These are phyloP conservation scores for Xylariaceae sp. DNA, from an alignment of 2,329 filamentous ascomycete species.

Conservation along the genomic window DNA sequence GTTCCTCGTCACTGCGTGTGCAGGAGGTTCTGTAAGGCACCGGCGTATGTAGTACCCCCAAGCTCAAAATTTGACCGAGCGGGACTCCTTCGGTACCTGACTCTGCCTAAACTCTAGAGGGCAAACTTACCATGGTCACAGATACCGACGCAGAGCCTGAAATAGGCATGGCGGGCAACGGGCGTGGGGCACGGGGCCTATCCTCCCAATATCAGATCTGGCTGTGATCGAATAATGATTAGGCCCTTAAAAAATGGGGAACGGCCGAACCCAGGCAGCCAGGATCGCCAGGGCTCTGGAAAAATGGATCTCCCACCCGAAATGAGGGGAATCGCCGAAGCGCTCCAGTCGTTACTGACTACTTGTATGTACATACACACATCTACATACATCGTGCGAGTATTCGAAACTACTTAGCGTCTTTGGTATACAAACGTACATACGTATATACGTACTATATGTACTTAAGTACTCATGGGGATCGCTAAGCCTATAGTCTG, in stretches of 20 bases:
- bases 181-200: constrained; percentile 19
- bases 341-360: constrained; percentile 4
- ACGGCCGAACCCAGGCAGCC: constrained; percentile 20
- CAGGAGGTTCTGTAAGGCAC: constrained; percentile 7
- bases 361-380: no score
- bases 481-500: no score
- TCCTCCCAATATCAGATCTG: constrained; percentile 26
- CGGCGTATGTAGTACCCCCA: constrained; percentile 3
- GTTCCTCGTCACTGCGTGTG: no score
- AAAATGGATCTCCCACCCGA: constrained; percentile 24
- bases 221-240: constrained; percentile 25
- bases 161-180: constrained; percentile 12
- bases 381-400: no score
- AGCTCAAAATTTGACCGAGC: constrained; percentile 17
- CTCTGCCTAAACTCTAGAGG: background rate
- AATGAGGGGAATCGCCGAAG: constrained; percentile 28
- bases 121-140: background rate
- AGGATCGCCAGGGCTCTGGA: background rate
- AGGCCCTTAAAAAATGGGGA: constrained; percentile 27
- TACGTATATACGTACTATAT: background rate
- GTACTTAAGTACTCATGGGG: background rate
- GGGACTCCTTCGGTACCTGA: constrained; percentile 3
- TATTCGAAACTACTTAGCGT: no score
- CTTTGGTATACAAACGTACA: background rate
- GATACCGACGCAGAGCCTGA: background rate